Base-by-base conservation (phyloP, 1,139 yeast species). In the Yamadazyma blattariae region DNA sequence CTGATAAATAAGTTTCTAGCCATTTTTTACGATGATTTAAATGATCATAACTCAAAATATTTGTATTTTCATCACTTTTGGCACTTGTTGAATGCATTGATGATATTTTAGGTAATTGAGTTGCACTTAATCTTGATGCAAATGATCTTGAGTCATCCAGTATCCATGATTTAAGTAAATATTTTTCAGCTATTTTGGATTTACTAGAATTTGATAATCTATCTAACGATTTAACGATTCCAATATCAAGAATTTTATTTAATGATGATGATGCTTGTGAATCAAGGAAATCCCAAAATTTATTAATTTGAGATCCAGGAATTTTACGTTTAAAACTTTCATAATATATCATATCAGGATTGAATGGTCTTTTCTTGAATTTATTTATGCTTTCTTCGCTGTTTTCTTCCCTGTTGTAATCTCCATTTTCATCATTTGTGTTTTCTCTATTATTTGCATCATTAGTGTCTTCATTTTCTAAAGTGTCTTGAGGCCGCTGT, bases 1-100 rank as follows among this genome's bases (percentile, higher is more conserved):
- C 74, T 64, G 57, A 65, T 12, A 68, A 48, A 42, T 62, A 62
- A 1, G 71, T 63, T 41, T 68, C 73, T 32, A 67, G 45, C 29
- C 55, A 53, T 14, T 54, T 52, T 38, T 61, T 65, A 10, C 64
- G 48, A 26, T 63, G 49, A 7, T 44, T 40, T 15, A 67, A 50
- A 17, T 48, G 55, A 41, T 69, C 74, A 29, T 53, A 54, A 41
- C 54, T 59, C 27, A 69, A 51, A 1, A 64, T 52, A 26, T 23
- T 29, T 10, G 18, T 22, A 23, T 50, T 45, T n/a, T 52, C 51
- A 22, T 46, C 51, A 29, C 42, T 46, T 13, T 43, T 46, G 7
- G 38, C 19, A 19, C 42, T 45, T 15, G 45, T 33, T 7, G 27
- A 32, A 18, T 43, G 50, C 54, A 58, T 45, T 2, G 59, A 36